phyloP scores from a whole-genome alignment of 352 stramenopile species.

The Phytophthora pseudosyringae region DNA sequence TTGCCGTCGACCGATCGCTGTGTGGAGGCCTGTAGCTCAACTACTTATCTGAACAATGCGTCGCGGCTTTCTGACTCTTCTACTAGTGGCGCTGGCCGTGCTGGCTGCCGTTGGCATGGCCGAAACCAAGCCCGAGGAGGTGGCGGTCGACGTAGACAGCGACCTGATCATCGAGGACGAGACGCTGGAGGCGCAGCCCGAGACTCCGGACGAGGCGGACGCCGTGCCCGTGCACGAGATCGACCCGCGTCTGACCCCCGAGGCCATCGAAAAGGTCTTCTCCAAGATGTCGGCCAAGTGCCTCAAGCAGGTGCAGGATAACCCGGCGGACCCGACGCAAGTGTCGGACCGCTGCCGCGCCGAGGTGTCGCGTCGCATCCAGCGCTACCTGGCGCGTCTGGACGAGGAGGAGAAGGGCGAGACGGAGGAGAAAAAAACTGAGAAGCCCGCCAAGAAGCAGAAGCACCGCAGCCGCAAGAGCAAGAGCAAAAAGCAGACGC shows the following conservation, averaged over 20 bases:
- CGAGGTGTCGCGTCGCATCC: constrained; percentile 62
- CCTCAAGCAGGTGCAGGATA: constrained; percentile 73
- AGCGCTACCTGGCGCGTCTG: constrained; percentile 66
- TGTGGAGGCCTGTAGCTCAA: neutral
- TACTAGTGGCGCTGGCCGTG: constrained; percentile 55
- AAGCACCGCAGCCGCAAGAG: constrained; percentile 77
- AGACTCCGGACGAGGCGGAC: constrained; percentile 20
- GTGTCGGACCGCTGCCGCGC: constrained; percentile 72
- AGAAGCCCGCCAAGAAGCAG: constrained; percentile 42
- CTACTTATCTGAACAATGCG: constrained; percentile 43
- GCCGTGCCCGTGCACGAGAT: constrained; percentile 30
- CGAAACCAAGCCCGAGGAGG: constrained; percentile 38
- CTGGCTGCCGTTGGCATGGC: constrained; percentile 40
- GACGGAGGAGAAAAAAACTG: constrained; percentile 35
- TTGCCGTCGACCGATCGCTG: constrained; percentile 16
- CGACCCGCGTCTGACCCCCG: constrained; percentile 57
- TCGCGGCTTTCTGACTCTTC: constrained; percentile 45
- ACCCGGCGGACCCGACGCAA: constrained; percentile 62
- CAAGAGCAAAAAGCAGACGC: constrained; percentile 69
- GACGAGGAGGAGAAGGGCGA: constrained; percentile 44
- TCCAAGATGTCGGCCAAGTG: constrained; percentile 79
- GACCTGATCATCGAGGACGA: constrained; percentile 54
- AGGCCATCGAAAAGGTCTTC: constrained; percentile 74
- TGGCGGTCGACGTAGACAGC: constrained; percentile 43
- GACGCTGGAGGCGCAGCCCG: constrained; percentile 41